A percentile compares a stretch with the other conserved stretches of the same genome.
These are phyloP conservation scores for Blastomyces percursus DNA, from an alignment of 2,329 filamentous ascomycete species.

Conservation along the genomic window DNA sequence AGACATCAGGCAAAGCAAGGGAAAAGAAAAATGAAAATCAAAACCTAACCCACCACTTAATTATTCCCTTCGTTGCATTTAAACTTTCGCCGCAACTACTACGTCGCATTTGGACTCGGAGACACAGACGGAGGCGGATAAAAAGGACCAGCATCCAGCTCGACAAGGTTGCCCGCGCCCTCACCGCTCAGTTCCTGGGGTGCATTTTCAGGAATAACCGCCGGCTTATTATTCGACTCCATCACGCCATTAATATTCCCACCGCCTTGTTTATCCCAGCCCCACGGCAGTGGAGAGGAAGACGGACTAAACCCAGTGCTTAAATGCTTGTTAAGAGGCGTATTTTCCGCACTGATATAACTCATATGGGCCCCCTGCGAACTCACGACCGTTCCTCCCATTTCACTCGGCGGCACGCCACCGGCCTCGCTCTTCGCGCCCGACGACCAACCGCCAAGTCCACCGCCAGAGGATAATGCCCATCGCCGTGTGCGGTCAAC, in stretches of 20 bases:
- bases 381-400: background rate
- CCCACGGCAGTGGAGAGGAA: background rate
- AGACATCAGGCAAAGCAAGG: too few species aligned
- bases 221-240: background rate
- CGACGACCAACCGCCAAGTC: constrained; percentile 13
- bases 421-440: constrained; percentile 13
- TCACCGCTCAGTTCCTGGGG: background rate
- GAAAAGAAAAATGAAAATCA: too few species aligned
- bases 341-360: constrained; percentile 11
- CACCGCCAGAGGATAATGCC: constrained; percentile 18
- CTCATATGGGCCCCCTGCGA: constrained; percentile 12
- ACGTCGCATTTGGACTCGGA: background rate
- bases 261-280: background rate
- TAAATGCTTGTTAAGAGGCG: background rate
- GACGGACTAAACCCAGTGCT: background rate
- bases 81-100: background rate
- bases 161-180: background rate
- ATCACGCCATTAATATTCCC: constrained; percentile 12
- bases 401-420: constrained; percentile 1
- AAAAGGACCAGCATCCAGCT: background rate
- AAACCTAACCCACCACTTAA: too few species aligned
- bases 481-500: constrained; percentile 25
- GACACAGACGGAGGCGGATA: background rate
- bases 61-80: background rate
- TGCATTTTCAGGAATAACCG: background rate